Base-by-base conservation (phyloP, 2,329 filamentous ascomycete genomes). In the Nannizziopsis barbatae region DNA sequence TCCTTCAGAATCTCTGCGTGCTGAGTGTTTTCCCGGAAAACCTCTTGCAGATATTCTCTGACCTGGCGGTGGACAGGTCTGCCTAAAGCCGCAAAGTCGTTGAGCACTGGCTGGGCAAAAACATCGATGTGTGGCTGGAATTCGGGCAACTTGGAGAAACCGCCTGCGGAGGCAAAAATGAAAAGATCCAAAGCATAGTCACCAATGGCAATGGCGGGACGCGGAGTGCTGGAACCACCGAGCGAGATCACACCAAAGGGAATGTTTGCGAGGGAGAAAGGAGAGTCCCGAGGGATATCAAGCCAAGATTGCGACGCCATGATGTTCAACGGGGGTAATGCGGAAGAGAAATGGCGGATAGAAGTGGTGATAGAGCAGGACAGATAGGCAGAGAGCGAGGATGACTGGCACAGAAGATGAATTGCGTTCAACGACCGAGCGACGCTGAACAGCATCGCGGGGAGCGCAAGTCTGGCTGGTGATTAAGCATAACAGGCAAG, bases 201-300 rank as follows among this genome's bases (percentile, higher is more conserved):
- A 42, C 85, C 86, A 56, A 92, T 83, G 8, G 84, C 84, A 51
- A 85, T 68, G 11, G 83, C 85, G 8, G 80, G 75, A 22, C 80
- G 80, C 1, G 74, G 82, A 20, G 71, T 71, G 9, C 71, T 58
- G 50, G 77, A 72, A 5, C 71, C 64, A 2, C 72, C 54, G 0
- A 82, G 83, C 27, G 80, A 83, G 60, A 92, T 85, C 69, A 92
- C 80, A 58, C 86, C 86, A 60, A 90, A 90, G 1, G 86, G 86
- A 47, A 92, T 82, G 62, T 92, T 92, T 59, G 81, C 79, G 45
- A 90, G 69, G 7, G 84, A 86, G 66, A 88, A 88, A 58, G 80
- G 79, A 49, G 76, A 81, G 49, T 71, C 69, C 45, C 71, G 68
- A 41, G 79, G 75, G 51, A 83, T 79, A 43, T 65, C 65, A 48